These are phyloP conservation scores for Scheffersomyces illinoinensis DNA, from an alignment of 1,139 yeast genomes.

Conservation along the genomic window DNA sequence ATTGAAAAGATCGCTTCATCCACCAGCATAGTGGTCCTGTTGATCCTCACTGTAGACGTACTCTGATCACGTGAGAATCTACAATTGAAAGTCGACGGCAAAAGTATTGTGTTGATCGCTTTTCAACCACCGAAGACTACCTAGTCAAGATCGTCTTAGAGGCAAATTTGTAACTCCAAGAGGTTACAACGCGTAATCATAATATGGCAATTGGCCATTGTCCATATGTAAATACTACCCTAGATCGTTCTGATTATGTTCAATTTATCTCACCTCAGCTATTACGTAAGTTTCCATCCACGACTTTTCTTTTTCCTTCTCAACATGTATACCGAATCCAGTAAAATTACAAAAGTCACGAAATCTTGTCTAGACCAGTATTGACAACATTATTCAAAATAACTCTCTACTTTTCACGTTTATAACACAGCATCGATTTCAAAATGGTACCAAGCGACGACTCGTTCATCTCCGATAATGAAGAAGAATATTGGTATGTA, in stretches of 20 bases:
- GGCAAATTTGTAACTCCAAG: not conserved
- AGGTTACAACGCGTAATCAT: not conserved
- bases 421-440: not conserved
- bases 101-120: not conserved
- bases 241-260: too few relatives aligned
- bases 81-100: not conserved
- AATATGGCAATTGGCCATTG: not conserved
- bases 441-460: slow-evolving; percentile 37
- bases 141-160: not conserved
- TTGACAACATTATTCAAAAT: too few relatives aligned
- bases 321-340: not conserved
- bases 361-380: not conserved
- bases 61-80: not conserved
- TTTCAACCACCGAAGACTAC: not conserved
- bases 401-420: not conserved
- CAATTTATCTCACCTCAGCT: not conserved
- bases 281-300: not conserved
- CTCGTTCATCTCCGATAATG: slow-evolving; percentile 72
- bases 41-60: not conserved
- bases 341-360: not conserved
- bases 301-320: slow-evolving; percentile 2
- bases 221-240: too few relatives aligned
- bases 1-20: not conserved
- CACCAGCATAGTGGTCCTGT: not conserved
- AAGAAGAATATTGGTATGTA: slow-evolving; percentile 71